phyloP scores from a whole-genome alignment of 2,329 filamentous ascomycete species.

The Tolypocladium endophyticum region DNA sequence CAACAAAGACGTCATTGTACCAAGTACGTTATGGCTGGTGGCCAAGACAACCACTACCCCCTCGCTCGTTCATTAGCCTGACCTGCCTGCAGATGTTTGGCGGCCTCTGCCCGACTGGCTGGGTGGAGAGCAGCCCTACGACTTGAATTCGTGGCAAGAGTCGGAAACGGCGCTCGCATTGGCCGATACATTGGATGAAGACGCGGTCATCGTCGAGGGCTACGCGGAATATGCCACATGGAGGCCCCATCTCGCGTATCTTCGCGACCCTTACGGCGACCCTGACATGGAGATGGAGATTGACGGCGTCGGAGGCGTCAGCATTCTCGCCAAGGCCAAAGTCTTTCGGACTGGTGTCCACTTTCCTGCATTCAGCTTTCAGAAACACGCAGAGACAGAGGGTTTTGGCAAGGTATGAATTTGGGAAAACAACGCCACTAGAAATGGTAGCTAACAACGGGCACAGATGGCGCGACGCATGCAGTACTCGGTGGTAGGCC shows the following conservation, averaged over 20 bases:
- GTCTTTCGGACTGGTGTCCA: constrained; percentile 94
- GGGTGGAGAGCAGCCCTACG: constrained; percentile 94
- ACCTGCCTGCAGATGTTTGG: constrained; percentile 69
- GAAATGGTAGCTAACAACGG: neutral
- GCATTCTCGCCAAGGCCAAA: constrained; percentile 89
- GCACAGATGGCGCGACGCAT: constrained; percentile 89
- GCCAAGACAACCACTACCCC: neutral
- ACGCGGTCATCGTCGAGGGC: constrained; percentile 96
- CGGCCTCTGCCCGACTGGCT: constrained; percentile 98
- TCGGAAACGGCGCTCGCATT: constrained; percentile 91
- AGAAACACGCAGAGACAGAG: constrained; percentile 97
- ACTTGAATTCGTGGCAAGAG: constrained; percentile 98
- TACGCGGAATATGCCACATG: constrained; percentile 99
- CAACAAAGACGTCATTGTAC: constrained; percentile 97
- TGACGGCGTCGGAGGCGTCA: constrained; percentile 93
- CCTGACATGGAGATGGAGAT: constrained; percentile 99
- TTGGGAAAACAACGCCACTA: too few relatives aligned
- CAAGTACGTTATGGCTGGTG: constrained; percentile 55
- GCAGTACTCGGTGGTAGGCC: constrained; percentile 87
- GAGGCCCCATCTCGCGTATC: constrained; percentile 91
- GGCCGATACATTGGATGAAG: constrained; percentile 90
- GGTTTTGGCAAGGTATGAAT: constrained; percentile 84
- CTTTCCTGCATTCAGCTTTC: constrained; percentile 96
- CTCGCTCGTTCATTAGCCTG: constrained; percentile 6
- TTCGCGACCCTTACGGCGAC: constrained; percentile 92